phyloP scores from a whole-genome alignment of 1,139 yeast genomes.

The Magnusiomyces ingens region DNA sequence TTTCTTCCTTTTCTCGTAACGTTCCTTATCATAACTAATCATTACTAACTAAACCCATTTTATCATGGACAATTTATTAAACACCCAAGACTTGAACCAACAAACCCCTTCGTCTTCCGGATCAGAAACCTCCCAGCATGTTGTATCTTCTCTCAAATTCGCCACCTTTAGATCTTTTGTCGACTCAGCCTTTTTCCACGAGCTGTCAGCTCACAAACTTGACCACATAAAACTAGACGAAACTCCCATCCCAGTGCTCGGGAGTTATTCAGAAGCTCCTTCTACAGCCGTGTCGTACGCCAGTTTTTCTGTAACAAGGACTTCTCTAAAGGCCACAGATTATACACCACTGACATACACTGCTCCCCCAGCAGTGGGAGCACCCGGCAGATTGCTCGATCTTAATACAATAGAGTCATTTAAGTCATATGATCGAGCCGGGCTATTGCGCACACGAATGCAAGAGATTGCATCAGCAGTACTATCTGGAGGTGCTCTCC shows the following conservation, averaged over 20 bases:
- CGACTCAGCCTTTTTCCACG: conserved; percentile 80
- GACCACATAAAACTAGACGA: conserved; percentile 59
- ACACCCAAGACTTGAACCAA: too few relatives aligned
- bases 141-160: conserved; percentile 29
- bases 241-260: conserved; percentile 37
- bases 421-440: conserved; percentile 55
- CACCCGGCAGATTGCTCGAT: conserved; percentile 46
- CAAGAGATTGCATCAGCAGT: conserved; percentile 29
- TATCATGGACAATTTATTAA: too few relatives aligned
- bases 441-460: conserved; percentile 47
- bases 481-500: conserved; percentile 29
- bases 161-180: conserved; percentile 63
- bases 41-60: too few relatives aligned
- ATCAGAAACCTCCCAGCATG: too few relatives aligned
- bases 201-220: conserved; percentile 59
- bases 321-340: conserved; percentile 22
- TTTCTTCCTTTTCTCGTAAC: too few relatives aligned
- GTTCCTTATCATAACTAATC: too few relatives aligned
- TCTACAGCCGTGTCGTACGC: conserved; percentile 14
- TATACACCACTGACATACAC: neutral
- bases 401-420: conserved; percentile 84
- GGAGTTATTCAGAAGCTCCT: conserved; percentile 40
- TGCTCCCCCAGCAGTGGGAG: conserved; percentile 7
- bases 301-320: conserved; percentile 19
- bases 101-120: too few relatives aligned